phyloP scores from a whole-genome alignment of 2,329 filamentous ascomycete genomes.

The Colletotrichum sp. region DNA sequence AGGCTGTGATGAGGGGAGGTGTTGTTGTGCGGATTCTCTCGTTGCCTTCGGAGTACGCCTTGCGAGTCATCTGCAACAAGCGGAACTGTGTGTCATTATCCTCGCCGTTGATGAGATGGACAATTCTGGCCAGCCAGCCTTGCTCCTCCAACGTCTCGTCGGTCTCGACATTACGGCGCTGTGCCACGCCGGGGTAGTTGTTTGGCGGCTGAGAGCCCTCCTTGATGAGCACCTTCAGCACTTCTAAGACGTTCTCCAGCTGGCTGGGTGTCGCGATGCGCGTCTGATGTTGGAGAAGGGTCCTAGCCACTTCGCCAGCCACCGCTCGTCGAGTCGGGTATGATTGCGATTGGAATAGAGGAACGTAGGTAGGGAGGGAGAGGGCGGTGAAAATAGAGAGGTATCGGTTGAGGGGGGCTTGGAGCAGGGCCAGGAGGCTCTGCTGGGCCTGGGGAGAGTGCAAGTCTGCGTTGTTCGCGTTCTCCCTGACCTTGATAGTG shows the following conservation, averaged over 20 bases:
- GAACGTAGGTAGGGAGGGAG: conserved; percentile 88
- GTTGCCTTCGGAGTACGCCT: conserved; percentile 88
- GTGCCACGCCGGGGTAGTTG: conserved; percentile 82
- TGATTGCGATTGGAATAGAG: conserved; percentile 87
- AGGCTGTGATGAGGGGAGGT: conserved; percentile 87
- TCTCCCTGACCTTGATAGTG: conserved; percentile 83
- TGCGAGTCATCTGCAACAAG: conserved; percentile 85
- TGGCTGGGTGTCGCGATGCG: conserved; percentile 78
- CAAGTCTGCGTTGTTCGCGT: conserved; percentile 92
- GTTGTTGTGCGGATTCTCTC: conserved; percentile 97
- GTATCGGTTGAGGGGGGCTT: conserved; percentile 88
- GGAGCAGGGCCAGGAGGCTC: conserved; percentile 87
- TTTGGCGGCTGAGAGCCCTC: conserved; percentile 86
- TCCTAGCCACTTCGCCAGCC: conserved; percentile 85
- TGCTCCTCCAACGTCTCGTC: conserved; percentile 99
- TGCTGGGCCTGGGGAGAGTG: conserved; percentile 88
- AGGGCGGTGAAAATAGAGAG: conserved; percentile 95
- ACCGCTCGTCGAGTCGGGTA: conserved; percentile 92
- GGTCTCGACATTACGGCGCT: conserved; percentile 80
- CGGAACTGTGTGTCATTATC: conserved; percentile 95
- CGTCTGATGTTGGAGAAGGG: conserved; percentile 82
- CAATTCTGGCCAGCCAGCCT: conserved; percentile 91
- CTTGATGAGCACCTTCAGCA: conserved; percentile 89
- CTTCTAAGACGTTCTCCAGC: conserved; percentile 86
- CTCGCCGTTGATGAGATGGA: conserved; percentile 82